Percentiles rank a stretch among this genome's conserved stretches.
These are phyloP conservation scores for Cutaneotrichosporon sp. DNA, from an alignment of 1,284 basidiomycete species.

Conservation along the genomic window DNA sequence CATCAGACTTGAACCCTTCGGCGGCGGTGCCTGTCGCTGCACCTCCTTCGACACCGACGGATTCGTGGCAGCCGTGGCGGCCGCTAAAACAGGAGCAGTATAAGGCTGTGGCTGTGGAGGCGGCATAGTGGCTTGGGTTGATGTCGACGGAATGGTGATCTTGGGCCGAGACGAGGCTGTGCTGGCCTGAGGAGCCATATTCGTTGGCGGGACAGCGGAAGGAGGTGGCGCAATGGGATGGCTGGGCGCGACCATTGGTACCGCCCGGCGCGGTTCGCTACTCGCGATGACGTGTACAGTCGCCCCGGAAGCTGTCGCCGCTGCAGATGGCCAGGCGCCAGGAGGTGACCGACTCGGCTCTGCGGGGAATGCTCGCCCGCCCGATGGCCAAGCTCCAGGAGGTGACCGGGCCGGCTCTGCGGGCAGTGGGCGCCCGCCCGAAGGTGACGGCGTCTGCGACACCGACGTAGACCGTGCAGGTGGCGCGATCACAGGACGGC, in stretches of 20 bases:
- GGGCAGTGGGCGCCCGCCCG: not conserved
- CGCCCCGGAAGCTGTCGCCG: not conserved
- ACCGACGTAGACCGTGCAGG: not conserved
- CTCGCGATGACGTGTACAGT: conserved; percentile 12
- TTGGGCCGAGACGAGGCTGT: conserved; percentile 1
- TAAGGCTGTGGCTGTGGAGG: conserved; percentile 12
- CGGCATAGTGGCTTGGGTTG: conserved; percentile 3
- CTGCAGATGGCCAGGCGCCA: not conserved
- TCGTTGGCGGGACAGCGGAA: not conserved
- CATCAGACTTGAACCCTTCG: not conserved
- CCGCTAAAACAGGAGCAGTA: conserved; percentile 11
- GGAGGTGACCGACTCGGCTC: not conserved
- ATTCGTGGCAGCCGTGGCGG: conserved; percentile 7
- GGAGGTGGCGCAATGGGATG: conserved; percentile 5
- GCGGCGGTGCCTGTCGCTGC: not conserved
- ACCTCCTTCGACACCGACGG: not conserved
- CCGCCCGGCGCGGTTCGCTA: not conserved
- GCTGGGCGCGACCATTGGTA: not conserved
- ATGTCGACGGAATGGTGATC: not conserved
- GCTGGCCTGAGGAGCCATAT: not conserved
- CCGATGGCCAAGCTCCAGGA: not conserved
- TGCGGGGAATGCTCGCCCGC: not conserved
- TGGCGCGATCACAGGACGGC: not conserved
- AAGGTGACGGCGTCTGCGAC: not conserved
- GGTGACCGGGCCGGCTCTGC: not conserved